Base-by-base conservation (phyloP, 805 yeast genomes). In the Danielozyma ontarioensis region DNA sequence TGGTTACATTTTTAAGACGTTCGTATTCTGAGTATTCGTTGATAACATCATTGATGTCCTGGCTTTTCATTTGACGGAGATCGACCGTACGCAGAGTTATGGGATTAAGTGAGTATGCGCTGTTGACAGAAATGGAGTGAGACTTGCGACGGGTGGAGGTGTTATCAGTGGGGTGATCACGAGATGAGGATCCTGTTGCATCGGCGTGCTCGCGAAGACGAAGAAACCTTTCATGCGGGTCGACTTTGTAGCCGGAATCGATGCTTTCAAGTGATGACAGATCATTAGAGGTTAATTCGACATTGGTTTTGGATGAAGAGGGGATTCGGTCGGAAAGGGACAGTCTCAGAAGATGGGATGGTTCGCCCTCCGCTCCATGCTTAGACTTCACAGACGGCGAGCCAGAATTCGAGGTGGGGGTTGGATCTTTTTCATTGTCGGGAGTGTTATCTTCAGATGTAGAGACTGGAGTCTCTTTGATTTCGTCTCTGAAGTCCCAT, bases 401-500 rank as follows among this genome's bases (percentile, higher is more conserved):
- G 3, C 6, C 4, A 10, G n/a, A 6, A 16, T 17, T 16, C 5
- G 28, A 17, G 5, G 22, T 28, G 21, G 13, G 17, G 21, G 16
- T 26, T 14, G 6, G 4, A 4, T 10, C 5, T 4, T 5, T 18
- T 15, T 11, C 15, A 13, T 13, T 5, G 13, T 6, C 5, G 8
- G 7, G 22, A 7, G 10, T 12, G 6, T 21, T 5, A 13, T 6
- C 5, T 4, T 27, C 13, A 14, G 25, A 10, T 17, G 3, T 17
- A 13, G n/a, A n/a, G n/a, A n/a, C n/a, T n/a, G n/a, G n/a, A n/a
- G n/a, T n/a, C 21, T 17, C 22, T 15, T 27, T 15, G 26, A 59
- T 38, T 32, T 53, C 59, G 21, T 59, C 68, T 35, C 71, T 65
- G 49, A 87, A 83, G 53, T 88, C 96, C 52, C 76, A 62, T 27